These are phyloP conservation scores for Pleoardoris graminearum DNA, from an alignment of 2,329 filamentous ascomycete species.

Conservation along the genomic window DNA sequence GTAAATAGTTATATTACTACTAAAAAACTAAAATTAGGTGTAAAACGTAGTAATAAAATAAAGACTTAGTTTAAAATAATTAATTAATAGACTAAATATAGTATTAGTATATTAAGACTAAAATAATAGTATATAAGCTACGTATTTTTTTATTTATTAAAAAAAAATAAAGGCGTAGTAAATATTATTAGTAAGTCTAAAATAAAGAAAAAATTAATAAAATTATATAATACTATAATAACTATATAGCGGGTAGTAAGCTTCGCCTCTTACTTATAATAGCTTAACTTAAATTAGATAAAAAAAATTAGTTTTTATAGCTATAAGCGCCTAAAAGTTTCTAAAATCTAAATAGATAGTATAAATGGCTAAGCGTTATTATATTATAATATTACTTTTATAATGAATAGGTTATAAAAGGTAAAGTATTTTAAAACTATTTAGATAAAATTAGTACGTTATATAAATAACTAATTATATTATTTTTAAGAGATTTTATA, in stretches of 20 bases:
- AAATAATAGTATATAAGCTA: conserved; percentile 11
- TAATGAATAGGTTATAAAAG: conserved; percentile 11
- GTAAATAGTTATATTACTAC: not conserved
- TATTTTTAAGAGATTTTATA: not conserved
- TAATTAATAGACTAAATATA: conserved; percentile 1
- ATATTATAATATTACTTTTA: conserved; percentile 15
- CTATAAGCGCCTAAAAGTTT: not conserved
- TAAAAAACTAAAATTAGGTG: conserved; percentile 4
- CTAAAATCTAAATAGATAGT: not conserved
- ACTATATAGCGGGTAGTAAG: not conserved
- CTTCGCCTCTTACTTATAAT: conserved; percentile 3
- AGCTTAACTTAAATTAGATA: not conserved
- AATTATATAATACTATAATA: not conserved
- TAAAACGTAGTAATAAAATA: conserved; percentile 2
- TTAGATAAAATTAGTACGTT: not conserved
- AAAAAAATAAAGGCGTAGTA: conserved; percentile 7
- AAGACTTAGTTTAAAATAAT: conserved; percentile 9
- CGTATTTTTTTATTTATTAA: conserved; percentile 9
- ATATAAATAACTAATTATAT: conserved; percentile 1
- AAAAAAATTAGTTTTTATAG: conserved; percentile 3
- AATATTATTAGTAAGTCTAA: conserved; percentile 7
- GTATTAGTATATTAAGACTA: conserved; percentile 5
- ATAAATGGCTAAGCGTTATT: conserved; percentile 6
- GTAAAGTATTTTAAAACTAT: conserved; percentile 9
- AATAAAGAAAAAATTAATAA: not conserved